Percentiles rank a stretch among this genome's conserved stretches.
Conservation (phyloP, 768 basidiomycete genomes). For the Agrocybe pediades region DNA sequence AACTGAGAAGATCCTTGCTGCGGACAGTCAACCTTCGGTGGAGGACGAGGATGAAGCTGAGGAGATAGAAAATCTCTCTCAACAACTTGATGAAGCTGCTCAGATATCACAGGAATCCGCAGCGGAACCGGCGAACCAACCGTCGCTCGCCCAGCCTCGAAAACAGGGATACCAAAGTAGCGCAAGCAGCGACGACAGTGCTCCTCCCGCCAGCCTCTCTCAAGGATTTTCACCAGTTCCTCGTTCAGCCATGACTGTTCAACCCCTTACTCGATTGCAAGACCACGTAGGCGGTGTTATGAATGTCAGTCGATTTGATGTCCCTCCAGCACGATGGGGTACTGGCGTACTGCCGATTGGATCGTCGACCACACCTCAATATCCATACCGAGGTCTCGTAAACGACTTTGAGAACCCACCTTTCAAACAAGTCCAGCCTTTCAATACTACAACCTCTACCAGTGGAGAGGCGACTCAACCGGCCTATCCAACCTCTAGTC, state of each 20-base stretch:
- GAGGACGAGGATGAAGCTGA: neutral
- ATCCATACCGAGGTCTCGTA: conserved; percentile 39
- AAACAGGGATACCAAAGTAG: conserved; percentile 32
- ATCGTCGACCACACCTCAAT: too few species aligned
- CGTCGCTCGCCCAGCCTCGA: conserved; percentile 14
- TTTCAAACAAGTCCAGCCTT: conserved; percentile 4
- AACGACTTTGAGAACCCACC: conserved; percentile 25
- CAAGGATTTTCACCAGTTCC: too few species aligned
- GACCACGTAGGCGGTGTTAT: too few species aligned
- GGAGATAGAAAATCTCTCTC: neutral
- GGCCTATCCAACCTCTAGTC: too few species aligned
- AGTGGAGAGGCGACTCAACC: conserved; percentile 31
- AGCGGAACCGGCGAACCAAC: conserved; percentile 7
- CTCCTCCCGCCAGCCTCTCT: too few species aligned
- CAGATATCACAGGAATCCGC: conserved; percentile 21
- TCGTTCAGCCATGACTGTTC: too few species aligned
- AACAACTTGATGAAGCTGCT: conserved; percentile 22
- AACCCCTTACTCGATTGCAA: too few species aligned
- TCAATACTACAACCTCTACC: neutral
- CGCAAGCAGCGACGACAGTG: too few species aligned
- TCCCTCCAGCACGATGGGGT: too few species aligned
- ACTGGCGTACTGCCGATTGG: too few species aligned
- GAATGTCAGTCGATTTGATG: too few species aligned
- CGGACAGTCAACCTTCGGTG: neutral
- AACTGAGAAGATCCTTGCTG: conserved; percentile 6